Base-by-base conservation (phyloP, 2,329 filamentous ascomycete species). In the Pseudogymnoascus sp. region DNA sequence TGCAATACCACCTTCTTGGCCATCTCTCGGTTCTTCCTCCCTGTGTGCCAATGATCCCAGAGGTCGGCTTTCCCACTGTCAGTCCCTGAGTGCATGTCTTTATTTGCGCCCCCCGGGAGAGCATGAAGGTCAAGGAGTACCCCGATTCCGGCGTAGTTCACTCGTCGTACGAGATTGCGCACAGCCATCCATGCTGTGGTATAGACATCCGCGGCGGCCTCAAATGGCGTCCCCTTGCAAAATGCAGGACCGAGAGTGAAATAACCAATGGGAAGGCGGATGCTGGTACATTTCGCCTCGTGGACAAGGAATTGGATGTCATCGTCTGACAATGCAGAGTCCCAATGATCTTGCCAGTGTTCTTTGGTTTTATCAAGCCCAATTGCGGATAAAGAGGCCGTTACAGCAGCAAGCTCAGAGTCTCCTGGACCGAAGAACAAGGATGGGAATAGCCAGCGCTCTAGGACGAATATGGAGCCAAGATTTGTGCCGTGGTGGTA, bases 401-500 rank as follows among this genome's bases (percentile, higher is more conserved):
- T 77, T 1, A 81, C 78, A 60, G 80, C 79, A 64, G 78, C 80
- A 11, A 84, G 72, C 68, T 86, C 83, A 64, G 77, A 80, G 16
- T 71, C 71, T 5, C 75, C 76, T 41, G 69, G 66, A 1, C 74
- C 70, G 2, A 77, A 76, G 66, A 81, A 85, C 70, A 82, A 78
- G 62, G 74, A 78, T 1, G 73, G 72, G 43, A 76, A 78, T 3
- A 86, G 75, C 83, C 83, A 86, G 69, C 78, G 77, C 68, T 86
- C 84, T 4, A 85, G 77, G n/a, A 84, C 78, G 69, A 84, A 86
- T 52, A 84, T 76, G 8, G 80, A 79, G 41, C 83, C 83, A 2
- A 86, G 74, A 63, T 86, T 86, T 0, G 78, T 78, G 6, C 82
- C 83, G 68, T 85, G 81, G 63, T 85, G 82, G 66, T 83, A 84